These are phyloP conservation scores for Ceratocystis destructans DNA, from an alignment of 2,329 filamentous ascomycete species.

Conservation along the genomic window DNA sequence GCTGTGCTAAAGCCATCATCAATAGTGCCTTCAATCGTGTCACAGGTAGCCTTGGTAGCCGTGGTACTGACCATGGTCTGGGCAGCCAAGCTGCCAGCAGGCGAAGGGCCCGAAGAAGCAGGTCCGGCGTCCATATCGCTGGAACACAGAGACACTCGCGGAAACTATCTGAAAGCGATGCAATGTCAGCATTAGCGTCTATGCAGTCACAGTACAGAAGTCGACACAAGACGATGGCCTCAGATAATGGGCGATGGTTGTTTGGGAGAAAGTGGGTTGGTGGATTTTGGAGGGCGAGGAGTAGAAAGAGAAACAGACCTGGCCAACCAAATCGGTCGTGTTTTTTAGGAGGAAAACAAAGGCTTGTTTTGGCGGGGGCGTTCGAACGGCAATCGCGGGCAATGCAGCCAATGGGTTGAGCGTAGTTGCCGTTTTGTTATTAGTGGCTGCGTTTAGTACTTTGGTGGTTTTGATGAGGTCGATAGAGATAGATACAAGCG, in stretches of 20 bases:
- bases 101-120: neutral
- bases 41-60: neutral
- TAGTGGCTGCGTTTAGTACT: neutral
- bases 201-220: slow-evolving; percentile 7
- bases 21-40: neutral
- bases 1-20: slow-evolving; percentile 11
- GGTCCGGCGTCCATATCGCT: slow-evolving; percentile 15
- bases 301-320: neutral
- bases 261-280: neutral
- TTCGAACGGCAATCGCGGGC: neutral
- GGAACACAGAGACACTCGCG: slow-evolving; percentile 10
- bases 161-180: neutral
- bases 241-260: neutral
- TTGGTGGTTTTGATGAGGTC: neutral
- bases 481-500: neutral
- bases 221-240: neutral
- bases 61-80: neutral
- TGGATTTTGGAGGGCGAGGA: too few relatives aligned
- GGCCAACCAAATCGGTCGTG: neutral
- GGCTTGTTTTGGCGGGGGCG: neutral
- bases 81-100: neutral
- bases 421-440: neutral
- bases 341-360: neutral
- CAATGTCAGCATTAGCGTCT: slow-evolving; percentile 10
- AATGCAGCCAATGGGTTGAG: neutral